Conservation (phyloP, 176 grass and related monocot genomes). For the Oryza coarctata region DNA sequence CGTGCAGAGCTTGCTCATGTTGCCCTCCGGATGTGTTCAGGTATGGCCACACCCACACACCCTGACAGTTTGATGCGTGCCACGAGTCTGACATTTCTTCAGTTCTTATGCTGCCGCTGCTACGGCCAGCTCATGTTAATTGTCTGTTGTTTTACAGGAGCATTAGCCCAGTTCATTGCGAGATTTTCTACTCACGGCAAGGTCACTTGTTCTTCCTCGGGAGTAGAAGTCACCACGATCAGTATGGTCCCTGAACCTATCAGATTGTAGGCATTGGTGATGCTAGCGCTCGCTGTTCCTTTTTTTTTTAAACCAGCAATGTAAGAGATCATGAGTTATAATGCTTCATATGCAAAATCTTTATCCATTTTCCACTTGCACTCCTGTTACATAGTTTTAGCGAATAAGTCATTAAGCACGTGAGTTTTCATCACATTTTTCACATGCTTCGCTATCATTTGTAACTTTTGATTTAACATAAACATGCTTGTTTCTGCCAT, state of each 20-base stretch:
- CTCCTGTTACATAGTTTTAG: background rate
- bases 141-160: constrained; percentile 43
- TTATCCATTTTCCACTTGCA: background rate
- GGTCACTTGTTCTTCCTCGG: constrained; percentile 60
- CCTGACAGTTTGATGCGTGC: background rate
- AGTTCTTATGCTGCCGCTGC: background rate
- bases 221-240: constrained; percentile 49
- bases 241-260: constrained; percentile 43
- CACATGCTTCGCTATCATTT: background rate
- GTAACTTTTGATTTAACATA: background rate
- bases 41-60: background rate
- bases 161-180: constrained; percentile 66
- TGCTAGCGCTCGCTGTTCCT: background rate
- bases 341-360: background rate
- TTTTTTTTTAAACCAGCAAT: background rate
- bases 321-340: background rate
- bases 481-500: background rate
- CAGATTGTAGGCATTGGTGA: background rate
- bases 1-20: constrained; percentile 53
- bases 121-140: background rate
- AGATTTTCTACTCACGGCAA: constrained; percentile 58
- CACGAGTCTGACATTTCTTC: background rate
- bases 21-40: constrained; percentile 73
- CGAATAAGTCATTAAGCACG: background rate
- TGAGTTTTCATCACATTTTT: background rate